Conservation (phyloP, 176 grass and related monocot genomes). For the Carex scoparia region DNA sequence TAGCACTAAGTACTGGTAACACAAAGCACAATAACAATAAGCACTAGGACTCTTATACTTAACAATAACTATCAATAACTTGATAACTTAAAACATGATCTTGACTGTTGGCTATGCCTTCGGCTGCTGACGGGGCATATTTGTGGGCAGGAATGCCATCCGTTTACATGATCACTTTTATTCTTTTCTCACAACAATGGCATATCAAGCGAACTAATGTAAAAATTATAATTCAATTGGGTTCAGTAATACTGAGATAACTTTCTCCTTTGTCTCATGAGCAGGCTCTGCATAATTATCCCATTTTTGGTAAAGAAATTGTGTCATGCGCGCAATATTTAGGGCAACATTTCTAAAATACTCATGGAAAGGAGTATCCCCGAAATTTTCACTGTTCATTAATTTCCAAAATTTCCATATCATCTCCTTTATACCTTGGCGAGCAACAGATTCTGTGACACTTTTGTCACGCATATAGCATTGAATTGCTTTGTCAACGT, state of each 20-base stretch:
- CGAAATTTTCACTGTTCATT: slow-evolving; percentile 8
- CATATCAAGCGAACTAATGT: no score
- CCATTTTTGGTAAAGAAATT: slow-evolving; percentile 13
- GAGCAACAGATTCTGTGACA: slow-evolving; percentile 8
- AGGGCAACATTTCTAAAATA: not conserved
- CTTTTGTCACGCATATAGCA: slow-evolving; percentile 31
- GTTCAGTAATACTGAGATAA: not conserved
- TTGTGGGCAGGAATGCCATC: no score
- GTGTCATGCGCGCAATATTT: not conserved
- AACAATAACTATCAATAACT: no score
- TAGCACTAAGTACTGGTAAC: no score
- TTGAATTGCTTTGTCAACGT: slow-evolving; percentile 23
- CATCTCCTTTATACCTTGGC: slow-evolving; percentile 18
- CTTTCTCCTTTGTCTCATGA: not conserved
- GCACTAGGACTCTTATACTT: no score
- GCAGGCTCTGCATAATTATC: slow-evolving; percentile 19
- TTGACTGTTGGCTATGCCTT: no score
- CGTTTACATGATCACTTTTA: no score
- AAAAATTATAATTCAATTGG: no score
- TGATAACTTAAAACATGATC: no score
- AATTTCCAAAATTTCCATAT: slow-evolving; percentile 5
- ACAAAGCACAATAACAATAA: no score
- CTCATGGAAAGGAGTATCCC: not conserved
- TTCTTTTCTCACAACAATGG: no score
- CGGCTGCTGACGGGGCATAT: no score